Evolutionary conservation across 257 asterid genomes (phyloP), one percentile per base, ranked within the genome.

Genomic region (Sherardia arvensis): DNA sequence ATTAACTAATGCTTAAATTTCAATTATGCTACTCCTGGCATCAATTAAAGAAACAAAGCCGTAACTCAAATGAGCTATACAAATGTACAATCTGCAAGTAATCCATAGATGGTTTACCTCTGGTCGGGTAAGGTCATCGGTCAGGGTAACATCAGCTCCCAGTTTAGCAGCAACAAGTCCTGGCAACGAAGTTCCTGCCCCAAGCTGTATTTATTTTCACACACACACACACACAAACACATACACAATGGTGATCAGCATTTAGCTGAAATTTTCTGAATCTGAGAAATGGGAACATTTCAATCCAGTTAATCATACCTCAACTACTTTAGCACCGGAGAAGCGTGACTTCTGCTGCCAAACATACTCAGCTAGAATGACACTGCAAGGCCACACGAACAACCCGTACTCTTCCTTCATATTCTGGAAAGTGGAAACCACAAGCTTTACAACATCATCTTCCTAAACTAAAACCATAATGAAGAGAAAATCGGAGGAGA

Each of bases 171-270:
- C 99, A 76, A 85, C 88, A 59, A 89, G 73, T 61, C 99, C 97
- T 60, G 98, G 98, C 87, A 91, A 77, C 3, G 96, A 88, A 62
- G 97, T 91, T 76, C 98, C 97, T 75, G 97, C 95, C 34, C 98
- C 98, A 53, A 91, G 85, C 97, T 91, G 85, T 61, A 53, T 71
- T 15, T 15, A 48, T 28, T 63, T 8, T 48, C 54, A 20, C 23
- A 49, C 56, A 18, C 20, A 61, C 23, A 57, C 29, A 54, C 25
- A 49, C 56, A 18, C 20, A 61, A n/a, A 57, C 29, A 54, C 25
- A 49, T 47, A 18, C 45, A 53, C 8, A 23, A 34, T 51, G 4
- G 33, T 27, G 12, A 33, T n/a, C 22, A 69, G 27, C 9, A 4
- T 45, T 29, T 45, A 45, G 30, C 11, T 0, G 48, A 1, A 1